Conservation (phyloP, 352 stramenopile genomes). For the Globisporangium emineosum region DNA sequence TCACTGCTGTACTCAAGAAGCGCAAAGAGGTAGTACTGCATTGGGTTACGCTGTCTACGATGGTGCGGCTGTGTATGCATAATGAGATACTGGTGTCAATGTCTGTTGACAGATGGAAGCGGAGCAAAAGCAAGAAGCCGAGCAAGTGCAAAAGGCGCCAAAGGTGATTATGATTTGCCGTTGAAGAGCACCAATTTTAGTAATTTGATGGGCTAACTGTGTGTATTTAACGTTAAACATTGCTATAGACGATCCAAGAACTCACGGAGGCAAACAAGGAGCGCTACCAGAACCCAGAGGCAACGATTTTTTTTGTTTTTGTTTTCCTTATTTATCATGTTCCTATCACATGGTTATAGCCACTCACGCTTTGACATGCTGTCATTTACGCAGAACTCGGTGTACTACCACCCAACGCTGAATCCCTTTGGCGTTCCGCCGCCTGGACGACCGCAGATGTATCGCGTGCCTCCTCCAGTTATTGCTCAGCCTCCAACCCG, state of each 20-base stretch:
- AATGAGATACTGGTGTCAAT: background rate
- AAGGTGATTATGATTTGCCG: slow-evolving; percentile 23
- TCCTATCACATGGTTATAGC: background rate
- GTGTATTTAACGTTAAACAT: background rate
- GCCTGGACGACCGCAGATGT: slow-evolving; percentile 60
- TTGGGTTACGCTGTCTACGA: background rate
- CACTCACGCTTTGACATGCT: background rate
- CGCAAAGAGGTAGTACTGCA: slow-evolving; percentile 40
- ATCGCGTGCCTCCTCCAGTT: slow-evolving; percentile 32
- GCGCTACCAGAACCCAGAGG: slow-evolving; percentile 71
- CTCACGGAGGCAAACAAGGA: slow-evolving; percentile 51
- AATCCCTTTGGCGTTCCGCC: slow-evolving; percentile 74
- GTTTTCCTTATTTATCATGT: background rate
- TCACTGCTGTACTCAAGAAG: slow-evolving; percentile 66
- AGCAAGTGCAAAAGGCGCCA: slow-evolving; percentile 23
- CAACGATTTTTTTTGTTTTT: slow-evolving; percentile 8
- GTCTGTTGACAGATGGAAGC: slow-evolving; percentile 35
- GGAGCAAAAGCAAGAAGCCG: slow-evolving; percentile 32
- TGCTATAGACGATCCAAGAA: slow-evolving; percentile 47
- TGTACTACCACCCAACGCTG: slow-evolving; percentile 79
- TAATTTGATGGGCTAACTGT: background rate
- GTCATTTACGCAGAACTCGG: slow-evolving; percentile 43
- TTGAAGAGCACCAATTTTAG: background rate
- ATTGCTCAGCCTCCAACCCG: background rate
- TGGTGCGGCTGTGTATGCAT: background rate